Percentiles rank a stretch among this genome's conserved stretches.
phyloP scores from a whole-genome alignment of 2,329 filamentous ascomycete genomes.

The Colletotrichum tropicale region DNA sequence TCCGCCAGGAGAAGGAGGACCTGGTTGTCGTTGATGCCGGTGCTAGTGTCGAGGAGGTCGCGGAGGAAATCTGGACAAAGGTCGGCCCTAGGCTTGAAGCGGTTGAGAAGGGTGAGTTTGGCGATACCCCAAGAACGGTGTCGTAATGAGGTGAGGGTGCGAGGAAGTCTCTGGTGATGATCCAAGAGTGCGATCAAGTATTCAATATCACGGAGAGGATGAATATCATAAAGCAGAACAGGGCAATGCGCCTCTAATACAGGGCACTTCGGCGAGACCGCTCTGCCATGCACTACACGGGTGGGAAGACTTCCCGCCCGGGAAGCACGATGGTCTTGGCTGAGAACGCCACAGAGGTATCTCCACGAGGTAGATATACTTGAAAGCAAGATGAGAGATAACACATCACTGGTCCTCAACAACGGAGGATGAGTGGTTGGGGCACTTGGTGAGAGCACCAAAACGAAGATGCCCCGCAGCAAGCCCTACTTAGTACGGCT shows the following conservation, averaged over 20 bases:
- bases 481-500: neutral
- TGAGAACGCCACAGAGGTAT: neutral
- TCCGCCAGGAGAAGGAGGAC: constrained; percentile 57
- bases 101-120: constrained; percentile 55
- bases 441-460: neutral
- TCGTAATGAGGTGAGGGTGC: neutral
- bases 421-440: neutral
- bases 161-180: neutral
- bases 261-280: neutral
- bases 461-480: neutral
- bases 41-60: constrained; percentile 59
- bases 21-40: constrained; percentile 60
- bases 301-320: neutral
- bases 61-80: constrained; percentile 58
- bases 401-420: neutral
- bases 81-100: constrained; percentile 50
- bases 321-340: neutral
- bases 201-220: neutral
- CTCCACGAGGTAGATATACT: neutral
- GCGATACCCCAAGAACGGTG: constrained; percentile 49
- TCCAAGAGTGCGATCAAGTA: neutral
- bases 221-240: neutral
- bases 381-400: neutral
- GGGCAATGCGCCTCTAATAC: neutral
- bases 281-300: neutral